Evolutionary conservation across 2,329 filamentous ascomycete genomes (phyloP).

Genomic region (Aspergillus tanneri): DNA sequence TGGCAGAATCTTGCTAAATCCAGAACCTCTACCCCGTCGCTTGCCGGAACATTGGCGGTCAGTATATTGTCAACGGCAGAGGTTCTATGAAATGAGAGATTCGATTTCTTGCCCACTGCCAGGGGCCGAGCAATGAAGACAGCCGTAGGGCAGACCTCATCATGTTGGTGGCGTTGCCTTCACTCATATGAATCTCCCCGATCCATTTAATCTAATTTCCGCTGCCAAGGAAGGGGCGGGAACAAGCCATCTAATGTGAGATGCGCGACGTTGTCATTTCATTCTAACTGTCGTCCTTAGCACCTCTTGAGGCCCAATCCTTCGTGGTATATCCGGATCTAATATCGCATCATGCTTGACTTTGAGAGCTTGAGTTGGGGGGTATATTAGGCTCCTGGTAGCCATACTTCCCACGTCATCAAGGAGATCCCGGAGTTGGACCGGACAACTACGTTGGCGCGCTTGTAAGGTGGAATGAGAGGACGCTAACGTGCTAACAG

Average conservation of each 20-base stretch:
- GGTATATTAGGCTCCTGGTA: background rate
- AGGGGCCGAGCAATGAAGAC: background rate
- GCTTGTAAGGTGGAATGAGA: no score
- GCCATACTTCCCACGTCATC: background rate
- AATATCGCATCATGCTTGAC: no score
- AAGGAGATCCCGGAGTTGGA: slow-evolving; percentile 8
- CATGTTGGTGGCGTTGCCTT: background rate
- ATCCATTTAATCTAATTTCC: background rate
- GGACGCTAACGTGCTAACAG: slow-evolving; percentile 1
- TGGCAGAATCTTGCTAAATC: no score
- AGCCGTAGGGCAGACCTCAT: background rate
- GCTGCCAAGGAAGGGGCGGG: background rate
- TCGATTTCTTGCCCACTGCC: background rate
- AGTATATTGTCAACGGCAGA: no score
- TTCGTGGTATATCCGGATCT: background rate
- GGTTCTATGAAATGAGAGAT: background rate
- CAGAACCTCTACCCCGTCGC: no score
- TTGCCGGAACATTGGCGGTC: no score
- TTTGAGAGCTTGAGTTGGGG: background rate
- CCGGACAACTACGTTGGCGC: slow-evolving; percentile 8
- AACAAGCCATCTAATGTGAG: background rate
- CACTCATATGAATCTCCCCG: background rate
- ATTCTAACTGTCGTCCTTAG: background rate
- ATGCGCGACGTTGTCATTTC: background rate
- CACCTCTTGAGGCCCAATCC: background rate